Evolutionary conservation across 192 early-diverging fungal species (phyloP).

Genomic region (Rhizoclosmatium globosum): DNA sequence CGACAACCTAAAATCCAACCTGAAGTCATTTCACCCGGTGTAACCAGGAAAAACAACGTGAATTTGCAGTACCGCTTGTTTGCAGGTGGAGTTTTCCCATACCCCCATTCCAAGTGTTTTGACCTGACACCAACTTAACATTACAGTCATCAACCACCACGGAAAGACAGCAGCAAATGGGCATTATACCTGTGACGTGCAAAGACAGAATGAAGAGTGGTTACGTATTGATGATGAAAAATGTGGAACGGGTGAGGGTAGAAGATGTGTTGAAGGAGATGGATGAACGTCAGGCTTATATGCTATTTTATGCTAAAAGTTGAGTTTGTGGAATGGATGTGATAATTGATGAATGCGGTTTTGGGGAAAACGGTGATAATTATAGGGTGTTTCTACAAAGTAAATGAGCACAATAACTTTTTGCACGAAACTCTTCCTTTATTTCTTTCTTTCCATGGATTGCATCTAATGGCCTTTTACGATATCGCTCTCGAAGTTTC

Average conservation of each 20-base stretch:
- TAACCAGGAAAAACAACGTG: constrained; percentile 1
- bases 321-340: background rate
- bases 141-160: constrained; percentile 93
- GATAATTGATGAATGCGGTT: background rate
- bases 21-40: constrained; percentile 60
- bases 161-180: constrained; percentile 86
- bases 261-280: constrained; percentile 66
- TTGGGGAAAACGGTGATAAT: background rate
- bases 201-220: constrained; percentile 77
- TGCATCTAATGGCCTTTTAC: too few relatives aligned
- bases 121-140: background rate
- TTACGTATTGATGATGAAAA: constrained; percentile 91
- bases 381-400: background rate
- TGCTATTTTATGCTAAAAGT: constrained; percentile 69
- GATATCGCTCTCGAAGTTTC: too few relatives aligned
- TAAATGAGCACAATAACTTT: background rate
- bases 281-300: constrained; percentile 74
- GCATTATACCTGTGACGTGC: constrained; percentile 96
- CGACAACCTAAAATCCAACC: constrained; percentile 66
- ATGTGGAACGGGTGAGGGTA: constrained; percentile 65
- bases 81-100: constrained; percentile 58
- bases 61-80: constrained; percentile 74
- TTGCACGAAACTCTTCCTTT: background rate
- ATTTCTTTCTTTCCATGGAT: too few relatives aligned
- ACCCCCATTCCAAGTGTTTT: background rate